phyloP scores from a whole-genome alignment of 2,329 filamentous ascomycete genomes.

The Hymenoscyphus scutula region DNA sequence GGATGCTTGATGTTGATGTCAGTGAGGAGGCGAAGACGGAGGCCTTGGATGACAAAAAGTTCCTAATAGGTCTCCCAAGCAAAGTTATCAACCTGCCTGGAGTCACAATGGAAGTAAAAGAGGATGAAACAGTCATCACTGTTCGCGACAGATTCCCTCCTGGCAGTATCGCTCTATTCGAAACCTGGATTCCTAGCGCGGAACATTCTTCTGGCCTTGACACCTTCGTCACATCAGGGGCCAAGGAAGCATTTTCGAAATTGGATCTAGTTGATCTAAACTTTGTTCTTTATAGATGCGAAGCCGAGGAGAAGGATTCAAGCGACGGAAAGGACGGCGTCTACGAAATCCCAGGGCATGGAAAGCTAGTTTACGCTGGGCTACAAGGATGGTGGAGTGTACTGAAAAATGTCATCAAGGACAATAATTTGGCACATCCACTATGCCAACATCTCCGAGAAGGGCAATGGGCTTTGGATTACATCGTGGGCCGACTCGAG shows the following conservation, averaged over 20 bases:
- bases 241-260: slow-evolving; percentile 71
- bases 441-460: slow-evolving; percentile 90
- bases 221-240: slow-evolving; percentile 80
- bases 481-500: slow-evolving; percentile 75
- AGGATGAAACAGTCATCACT: slow-evolving; percentile 73
- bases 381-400: slow-evolving; percentile 99
- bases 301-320: slow-evolving; percentile 80
- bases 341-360: slow-evolving; percentile 81
- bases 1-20: slow-evolving; percentile 87
- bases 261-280: slow-evolving; percentile 82
- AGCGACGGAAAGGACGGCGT: slow-evolving; percentile 80
- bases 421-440: slow-evolving; percentile 90
- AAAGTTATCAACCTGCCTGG: slow-evolving; percentile 72
- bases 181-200: slow-evolving; percentile 89
- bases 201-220: slow-evolving; percentile 84
- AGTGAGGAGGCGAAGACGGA: slow-evolving; percentile 65
- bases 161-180: slow-evolving; percentile 90
- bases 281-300: slow-evolving; percentile 85
- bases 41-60: slow-evolving; percentile 65
- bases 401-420: slow-evolving; percentile 75
- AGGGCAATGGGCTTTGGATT: slow-evolving; percentile 91
- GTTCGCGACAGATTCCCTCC: slow-evolving; percentile 84
- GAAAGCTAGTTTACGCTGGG: slow-evolving; percentile 87
- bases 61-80: slow-evolving; percentile 80
- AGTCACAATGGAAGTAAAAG: slow-evolving; percentile 68